Percentiles rank a stretch among this genome's conserved stretches.
These are phyloP conservation scores for Teratosphaeria gauchensis DNA, from an alignment of 2,329 filamentous ascomycete species.

Conservation along the genomic window DNA sequence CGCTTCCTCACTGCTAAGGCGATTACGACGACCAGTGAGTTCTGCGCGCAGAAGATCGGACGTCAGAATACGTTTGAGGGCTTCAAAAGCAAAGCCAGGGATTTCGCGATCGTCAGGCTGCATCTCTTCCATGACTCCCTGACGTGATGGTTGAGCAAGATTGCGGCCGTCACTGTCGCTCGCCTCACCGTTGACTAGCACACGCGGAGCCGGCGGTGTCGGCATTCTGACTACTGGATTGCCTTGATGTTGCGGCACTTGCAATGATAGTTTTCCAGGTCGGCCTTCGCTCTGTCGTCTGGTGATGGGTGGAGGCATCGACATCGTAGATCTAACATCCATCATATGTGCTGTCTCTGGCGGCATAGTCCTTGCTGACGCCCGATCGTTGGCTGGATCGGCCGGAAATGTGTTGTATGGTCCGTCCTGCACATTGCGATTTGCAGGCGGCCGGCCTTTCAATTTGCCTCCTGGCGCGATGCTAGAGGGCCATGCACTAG, in stretches of 20 bases:
- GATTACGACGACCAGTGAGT: slow-evolving; percentile 28
- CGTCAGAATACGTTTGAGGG: slow-evolving; percentile 36
- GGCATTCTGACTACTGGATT: slow-evolving; percentile 51
- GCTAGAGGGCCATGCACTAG: slow-evolving; percentile 73
- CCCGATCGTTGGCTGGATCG: slow-evolving; percentile 35
- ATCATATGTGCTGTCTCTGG: slow-evolving; percentile 10
- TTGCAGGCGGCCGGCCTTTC: slow-evolving; percentile 69
- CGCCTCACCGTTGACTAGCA: slow-evolving; percentile 44
- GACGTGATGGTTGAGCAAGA: slow-evolving; percentile 8
- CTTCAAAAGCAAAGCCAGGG: slow-evolving; percentile 28
- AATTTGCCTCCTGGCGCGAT: slow-evolving; percentile 58
- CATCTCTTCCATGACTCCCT: slow-evolving; percentile 2
- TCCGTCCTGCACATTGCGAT: slow-evolving; percentile 54
- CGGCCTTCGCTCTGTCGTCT: slow-evolving; percentile 22
- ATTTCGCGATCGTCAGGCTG: slow-evolving; percentile 3
- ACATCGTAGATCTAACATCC: slow-evolving; percentile 42
- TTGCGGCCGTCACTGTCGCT: slow-evolving; percentile 15
- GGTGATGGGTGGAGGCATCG: slow-evolving; percentile 33
- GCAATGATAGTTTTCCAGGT: slow-evolving; percentile 46
- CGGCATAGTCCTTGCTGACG: slow-evolving; percentile 29
- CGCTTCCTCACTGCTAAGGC: slow-evolving; percentile 37
- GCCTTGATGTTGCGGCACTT: slow-evolving; percentile 52
- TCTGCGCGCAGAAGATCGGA: slow-evolving; percentile 39
- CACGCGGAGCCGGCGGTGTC: slow-evolving; percentile 46
- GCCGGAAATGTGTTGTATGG: slow-evolving; percentile 62